phyloP scores from a whole-genome alignment of 2,329 filamentous ascomycete species.

The Furcasterigmium furcatum region DNA sequence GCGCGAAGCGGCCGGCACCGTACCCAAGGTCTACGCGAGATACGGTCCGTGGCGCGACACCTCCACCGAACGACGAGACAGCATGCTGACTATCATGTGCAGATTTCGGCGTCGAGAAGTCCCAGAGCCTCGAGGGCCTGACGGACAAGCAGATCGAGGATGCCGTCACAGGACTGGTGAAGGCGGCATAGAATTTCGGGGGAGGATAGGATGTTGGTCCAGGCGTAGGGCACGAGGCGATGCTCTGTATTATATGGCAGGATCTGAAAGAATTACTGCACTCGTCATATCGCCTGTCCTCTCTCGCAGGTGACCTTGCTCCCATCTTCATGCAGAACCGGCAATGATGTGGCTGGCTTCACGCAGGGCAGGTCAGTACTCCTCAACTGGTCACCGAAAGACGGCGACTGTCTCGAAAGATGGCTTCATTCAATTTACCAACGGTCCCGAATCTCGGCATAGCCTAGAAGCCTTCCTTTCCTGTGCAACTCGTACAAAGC shows the following conservation, averaged over 20 bases:
- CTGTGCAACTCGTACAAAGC: too few species aligned
- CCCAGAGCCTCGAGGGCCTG: constrained; percentile 55
- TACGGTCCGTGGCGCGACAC: constrained; percentile 67
- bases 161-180: constrained; percentile 51
- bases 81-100: neutral
- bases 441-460: too few species aligned
- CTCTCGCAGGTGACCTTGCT: neutral
- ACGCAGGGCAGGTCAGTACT: too few species aligned
- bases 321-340: too few species aligned
- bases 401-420: too few species aligned
- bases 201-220: too few species aligned
- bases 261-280: neutral
- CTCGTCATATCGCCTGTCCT: neutral
- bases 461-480: too few species aligned
- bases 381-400: too few species aligned
- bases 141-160: constrained; percentile 62
- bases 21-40: constrained; percentile 86
- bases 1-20: constrained; percentile 81
- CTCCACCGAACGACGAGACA: neutral
- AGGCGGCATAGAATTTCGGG: constrained; percentile 17
- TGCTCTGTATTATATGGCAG: constrained; percentile 1
- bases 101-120: constrained; percentile 57
- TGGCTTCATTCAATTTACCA: too few species aligned
- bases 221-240: neutral
- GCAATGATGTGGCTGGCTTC: too few species aligned